These are phyloP conservation scores for Epichloe coenophiala DNA, from an alignment of 2,329 filamentous ascomycete genomes.

Conservation along the genomic window DNA sequence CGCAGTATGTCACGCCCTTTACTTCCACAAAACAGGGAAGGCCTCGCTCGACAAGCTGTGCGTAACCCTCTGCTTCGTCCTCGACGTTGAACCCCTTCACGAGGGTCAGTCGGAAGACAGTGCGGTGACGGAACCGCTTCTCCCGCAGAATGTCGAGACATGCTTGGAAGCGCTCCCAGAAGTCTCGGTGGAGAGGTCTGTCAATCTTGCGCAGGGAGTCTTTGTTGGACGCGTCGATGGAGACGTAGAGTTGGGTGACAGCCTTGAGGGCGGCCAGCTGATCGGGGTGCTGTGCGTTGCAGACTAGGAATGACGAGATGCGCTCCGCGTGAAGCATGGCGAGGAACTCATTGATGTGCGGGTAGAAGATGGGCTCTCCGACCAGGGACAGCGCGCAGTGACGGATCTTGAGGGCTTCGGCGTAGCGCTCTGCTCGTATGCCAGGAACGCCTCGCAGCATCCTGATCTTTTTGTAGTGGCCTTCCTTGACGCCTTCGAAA, in stretches of 20 bases:
- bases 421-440: slow-evolving; percentile 79
- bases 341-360: slow-evolving; percentile 88
- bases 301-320: slow-evolving; percentile 91
- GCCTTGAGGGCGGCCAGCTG: slow-evolving; percentile 70
- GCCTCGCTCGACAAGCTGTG: slow-evolving; percentile 71
- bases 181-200: slow-evolving; percentile 83
- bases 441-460: slow-evolving; percentile 91
- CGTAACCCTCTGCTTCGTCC: slow-evolving; percentile 83
- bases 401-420: slow-evolving; percentile 82
- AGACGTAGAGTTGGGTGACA: slow-evolving; percentile 92
- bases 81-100: slow-evolving; percentile 98
- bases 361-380: slow-evolving; percentile 97
- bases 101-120: slow-evolving; percentile 86
- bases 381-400: slow-evolving; percentile 89
- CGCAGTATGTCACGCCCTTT: slow-evolving; percentile 95
- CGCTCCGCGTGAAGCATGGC: slow-evolving; percentile 69
- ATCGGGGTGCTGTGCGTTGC: slow-evolving; percentile 92
- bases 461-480: slow-evolving; percentile 95
- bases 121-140: slow-evolving; percentile 73
- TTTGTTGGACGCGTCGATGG: slow-evolving; percentile 85
- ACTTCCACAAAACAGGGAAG: slow-evolving; percentile 88
- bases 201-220: slow-evolving; percentile 85
- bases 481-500: slow-evolving; percentile 78
- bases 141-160: slow-evolving; percentile 82
- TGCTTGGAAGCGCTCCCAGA: slow-evolving; percentile 89